phyloP scores from a whole-genome alignment of 2,329 filamentous ascomycete genomes.

The Aphanocladium album region DNA sequence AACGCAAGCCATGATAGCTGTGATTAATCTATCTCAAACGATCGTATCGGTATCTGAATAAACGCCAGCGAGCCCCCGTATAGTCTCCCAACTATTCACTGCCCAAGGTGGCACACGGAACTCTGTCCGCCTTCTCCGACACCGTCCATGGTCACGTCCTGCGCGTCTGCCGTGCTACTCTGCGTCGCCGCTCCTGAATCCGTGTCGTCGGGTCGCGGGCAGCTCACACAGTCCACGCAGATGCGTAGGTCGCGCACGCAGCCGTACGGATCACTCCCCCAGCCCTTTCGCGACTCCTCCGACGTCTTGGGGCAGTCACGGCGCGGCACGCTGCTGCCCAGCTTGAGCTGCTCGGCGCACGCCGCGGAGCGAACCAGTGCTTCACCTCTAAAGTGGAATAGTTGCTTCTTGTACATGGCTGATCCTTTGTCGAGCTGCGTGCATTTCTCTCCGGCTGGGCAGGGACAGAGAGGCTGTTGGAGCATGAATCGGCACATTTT shows the following conservation, averaged over 20 bases:
- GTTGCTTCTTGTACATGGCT: constrained; percentile 1
- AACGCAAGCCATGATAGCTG: no score
- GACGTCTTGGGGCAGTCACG: constrained; percentile 2
- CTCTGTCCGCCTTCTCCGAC: no score
- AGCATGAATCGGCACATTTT: neutral
- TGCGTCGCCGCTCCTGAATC: neutral
- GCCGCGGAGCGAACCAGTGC: neutral
- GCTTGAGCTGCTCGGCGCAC: neutral
- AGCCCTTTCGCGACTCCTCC: neutral
- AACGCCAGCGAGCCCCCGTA: no score
- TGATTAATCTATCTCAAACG: no score
- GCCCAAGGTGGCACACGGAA: no score
- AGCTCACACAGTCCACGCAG: neutral
- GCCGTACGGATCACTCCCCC: neutral
- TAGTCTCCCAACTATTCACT: no score
- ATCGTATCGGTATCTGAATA: no score
- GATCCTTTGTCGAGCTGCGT: neutral
- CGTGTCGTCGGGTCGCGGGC: neutral
- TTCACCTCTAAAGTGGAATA: neutral
- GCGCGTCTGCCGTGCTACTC: neutral
- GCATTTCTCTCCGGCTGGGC: neutral
- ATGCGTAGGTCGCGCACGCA: neutral
- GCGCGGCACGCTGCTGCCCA: neutral
- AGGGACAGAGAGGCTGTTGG: constrained; percentile 1
- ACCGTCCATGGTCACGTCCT: no score